Evolutionary conservation across 2,329 filamentous ascomycete genomes (phyloP).

Genomic region (Fusarium graminum): DNA sequence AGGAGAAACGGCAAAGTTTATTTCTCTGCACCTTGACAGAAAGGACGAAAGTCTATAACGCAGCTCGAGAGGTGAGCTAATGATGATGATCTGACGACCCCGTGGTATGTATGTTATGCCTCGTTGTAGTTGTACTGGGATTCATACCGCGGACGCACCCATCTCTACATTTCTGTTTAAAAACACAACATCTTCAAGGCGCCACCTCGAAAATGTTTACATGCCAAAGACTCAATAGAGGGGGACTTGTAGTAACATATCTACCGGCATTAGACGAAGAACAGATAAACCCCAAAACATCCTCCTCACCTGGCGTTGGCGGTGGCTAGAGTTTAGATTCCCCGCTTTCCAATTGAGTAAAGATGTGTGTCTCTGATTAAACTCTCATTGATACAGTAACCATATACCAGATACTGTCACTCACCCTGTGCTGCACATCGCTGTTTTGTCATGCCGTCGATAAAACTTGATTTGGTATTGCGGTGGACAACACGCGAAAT

Average conservation of each 20-base stretch:
- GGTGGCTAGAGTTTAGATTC: slow-evolving; percentile 16
- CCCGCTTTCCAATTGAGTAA: slow-evolving; percentile 17
- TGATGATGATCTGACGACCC: slow-evolving; percentile 37
- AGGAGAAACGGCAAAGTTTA: neutral
- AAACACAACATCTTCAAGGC: slow-evolving; percentile 2
- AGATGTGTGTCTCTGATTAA: neutral
- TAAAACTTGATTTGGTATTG: neutral
- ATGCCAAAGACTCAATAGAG: neutral
- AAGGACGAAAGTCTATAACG: slow-evolving; percentile 29
- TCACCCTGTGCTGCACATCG: neutral
- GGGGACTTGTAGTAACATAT: neutral
- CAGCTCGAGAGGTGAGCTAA: slow-evolving; percentile 22
- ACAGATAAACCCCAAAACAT: neutral
- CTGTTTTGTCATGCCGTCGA: neutral
- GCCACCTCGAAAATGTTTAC: neutral
- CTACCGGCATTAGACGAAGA: slow-evolving; percentile 15
- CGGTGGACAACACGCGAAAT: slow-evolving; percentile 2
- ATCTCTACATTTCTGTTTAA: neutral
- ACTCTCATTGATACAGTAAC: slow-evolving; percentile 1
- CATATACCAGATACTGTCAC: neutral
- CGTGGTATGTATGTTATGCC: neutral
- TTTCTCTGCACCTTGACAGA: slow-evolving; percentile 6
- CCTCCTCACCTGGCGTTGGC: neutral
- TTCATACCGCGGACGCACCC: slow-evolving; percentile 16
- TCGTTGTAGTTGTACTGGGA: slow-evolving; percentile 14